These are phyloP conservation scores for Paramecium biaurelia DNA, from an alignment of 73 alveolate genomes.

Conservation along the genomic window DNA sequence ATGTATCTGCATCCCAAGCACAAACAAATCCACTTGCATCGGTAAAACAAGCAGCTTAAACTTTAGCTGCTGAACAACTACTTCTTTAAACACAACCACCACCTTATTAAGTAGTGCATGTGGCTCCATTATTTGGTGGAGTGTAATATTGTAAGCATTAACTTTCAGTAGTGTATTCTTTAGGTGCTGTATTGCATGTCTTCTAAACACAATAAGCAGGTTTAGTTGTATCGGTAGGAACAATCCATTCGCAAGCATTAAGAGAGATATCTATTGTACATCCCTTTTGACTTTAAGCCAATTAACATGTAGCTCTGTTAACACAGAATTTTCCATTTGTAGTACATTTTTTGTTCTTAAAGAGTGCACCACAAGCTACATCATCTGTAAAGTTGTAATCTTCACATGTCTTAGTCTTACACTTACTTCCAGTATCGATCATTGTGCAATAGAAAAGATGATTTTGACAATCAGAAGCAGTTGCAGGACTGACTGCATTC, in stretches of 20 bases:
- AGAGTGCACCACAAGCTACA: neutral
- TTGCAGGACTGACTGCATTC: neutral
- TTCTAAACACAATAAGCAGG: neutral
- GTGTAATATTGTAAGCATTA: neutral
- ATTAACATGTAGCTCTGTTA: neutral
- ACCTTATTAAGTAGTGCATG: neutral
- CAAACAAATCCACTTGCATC: neutral
- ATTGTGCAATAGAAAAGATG: neutral
- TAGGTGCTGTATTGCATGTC: neutral
- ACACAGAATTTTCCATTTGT: conserved; percentile 15
- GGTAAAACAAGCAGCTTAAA: neutral
- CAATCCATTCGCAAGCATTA: neutral
- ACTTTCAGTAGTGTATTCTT: neutral
- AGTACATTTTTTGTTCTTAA: neutral
- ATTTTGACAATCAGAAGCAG: neutral
- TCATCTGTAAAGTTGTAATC: neutral
- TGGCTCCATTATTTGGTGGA: neutral
- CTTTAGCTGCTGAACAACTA: neutral
- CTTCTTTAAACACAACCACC: neutral
- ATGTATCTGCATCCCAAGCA: neutral
- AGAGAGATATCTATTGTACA: neutral
- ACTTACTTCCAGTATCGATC: neutral
- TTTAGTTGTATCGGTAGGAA: neutral
- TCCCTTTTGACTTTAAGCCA: neutral
- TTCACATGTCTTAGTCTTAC: neutral